Percentiles rank a stretch among this genome's conserved stretches.
phyloP scores from a whole-genome alignment of 495 filamentous ascomycete genomes.

The Monascus purpureus region DNA sequence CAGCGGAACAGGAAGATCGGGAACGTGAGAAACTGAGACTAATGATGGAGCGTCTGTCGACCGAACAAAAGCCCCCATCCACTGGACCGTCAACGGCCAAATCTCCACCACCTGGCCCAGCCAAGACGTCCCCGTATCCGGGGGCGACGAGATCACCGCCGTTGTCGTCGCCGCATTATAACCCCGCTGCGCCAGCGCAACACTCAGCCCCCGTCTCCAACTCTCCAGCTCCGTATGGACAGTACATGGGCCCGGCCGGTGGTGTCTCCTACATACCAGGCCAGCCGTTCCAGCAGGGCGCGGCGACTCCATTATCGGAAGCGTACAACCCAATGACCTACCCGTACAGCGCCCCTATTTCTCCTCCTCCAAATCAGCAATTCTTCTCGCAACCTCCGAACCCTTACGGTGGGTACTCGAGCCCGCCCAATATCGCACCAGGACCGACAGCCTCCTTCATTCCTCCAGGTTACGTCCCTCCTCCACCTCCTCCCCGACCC shows the following conservation, averaged over 20 bases:
- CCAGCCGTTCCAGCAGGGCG: conserved; percentile 33
- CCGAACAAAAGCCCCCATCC: conserved; percentile 43
- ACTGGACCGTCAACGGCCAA: conserved; percentile 25
- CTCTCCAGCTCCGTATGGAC: conserved; percentile 29
- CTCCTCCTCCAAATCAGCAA: conserved; percentile 30
- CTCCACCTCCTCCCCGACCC: conserved; percentile 76
- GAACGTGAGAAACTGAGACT: conserved; percentile 76
- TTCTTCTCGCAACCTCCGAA: conserved; percentile 27
- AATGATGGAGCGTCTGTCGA: conserved; percentile 90
- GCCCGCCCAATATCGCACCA: conserved; percentile 18
- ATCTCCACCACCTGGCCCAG: conserved; percentile 29
- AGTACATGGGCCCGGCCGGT: conserved; percentile 18
- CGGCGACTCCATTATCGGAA: conserved; percentile 29
- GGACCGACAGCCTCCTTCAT: conserved; percentile 29
- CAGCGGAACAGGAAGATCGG: conserved; percentile 62
- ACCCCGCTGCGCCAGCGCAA: conserved; percentile 20
- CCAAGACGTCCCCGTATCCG: conserved; percentile 24
- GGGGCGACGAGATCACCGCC: conserved; percentile 17
- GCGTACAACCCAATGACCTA: conserved; percentile 44
- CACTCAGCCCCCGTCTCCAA: conserved; percentile 21
- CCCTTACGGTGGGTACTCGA: conserved; percentile 20
- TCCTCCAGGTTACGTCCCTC: conserved; percentile 76
- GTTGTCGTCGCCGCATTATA: conserved; percentile 34
- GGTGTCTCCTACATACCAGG: conserved; percentile 16
- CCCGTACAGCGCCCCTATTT: conserved; percentile 32